Evolutionary conservation across 495 filamentous ascomycete species (phyloP), one percentile per base, ranked within the genome.

Genomic region (Xylaria cubensis): DNA sequence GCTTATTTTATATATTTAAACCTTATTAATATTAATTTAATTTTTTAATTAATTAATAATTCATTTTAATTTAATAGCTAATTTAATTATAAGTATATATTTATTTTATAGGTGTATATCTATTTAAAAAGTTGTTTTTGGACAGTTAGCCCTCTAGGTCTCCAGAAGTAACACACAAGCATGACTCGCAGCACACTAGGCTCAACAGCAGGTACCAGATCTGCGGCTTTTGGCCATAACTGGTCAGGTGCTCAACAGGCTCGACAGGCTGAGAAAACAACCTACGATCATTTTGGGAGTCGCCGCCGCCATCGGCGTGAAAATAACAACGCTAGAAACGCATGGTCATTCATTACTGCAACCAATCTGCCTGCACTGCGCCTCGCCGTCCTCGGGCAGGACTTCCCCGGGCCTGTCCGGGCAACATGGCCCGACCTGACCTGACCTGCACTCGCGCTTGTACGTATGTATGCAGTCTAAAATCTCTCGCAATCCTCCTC

Each of bases 351-450:
- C 7, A 5, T 32, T 36, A 41, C 13, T 51, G 29, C 32, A 15
- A 32, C 46, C 36, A 8, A 15, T 9, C 65, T 19, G 36, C 34
- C 65, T 67, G 65, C 65, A 56, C 50, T 67, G 65, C 65, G 65
- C 65, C 65, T 67, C 65, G 15, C 65, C 65, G 65, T 44, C 34
- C 24, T 66, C 46, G 46, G 42, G 19, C 34, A 34, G 1, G 39
- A 4, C 36, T 64, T 44, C 63, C 48, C 29, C 39, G 42, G 63
- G 63, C 36, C 44, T 29, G 42, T 48, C 29, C 39, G 42, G 63
- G 63, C 41, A 19, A 50, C 26, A n/a, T 34, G 6, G 61, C 5
- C 61, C 36, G 39, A 19, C 58, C 34, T n/a, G n/a, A n/a, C n/a
- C n/a, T n/a, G n/a, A n/a, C n/a, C n/a, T 61, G 12, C 24, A 48